phyloP scores from a whole-genome alignment of 1,284 basidiomycete genomes.

The Paramarasmius palmivorus region DNA sequence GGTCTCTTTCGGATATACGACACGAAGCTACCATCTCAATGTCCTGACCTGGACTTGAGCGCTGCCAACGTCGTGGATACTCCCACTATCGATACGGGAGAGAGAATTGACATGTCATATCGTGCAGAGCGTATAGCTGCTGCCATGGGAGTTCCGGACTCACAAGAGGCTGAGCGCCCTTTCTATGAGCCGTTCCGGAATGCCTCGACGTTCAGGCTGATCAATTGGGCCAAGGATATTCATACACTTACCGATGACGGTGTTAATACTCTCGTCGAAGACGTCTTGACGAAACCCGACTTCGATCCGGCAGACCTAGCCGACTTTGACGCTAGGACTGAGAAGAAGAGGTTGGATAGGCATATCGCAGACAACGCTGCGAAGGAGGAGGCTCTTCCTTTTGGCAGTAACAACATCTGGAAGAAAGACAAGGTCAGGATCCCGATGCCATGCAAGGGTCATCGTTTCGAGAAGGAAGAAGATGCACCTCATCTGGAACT shows the following conservation, averaged over 20 bases:
- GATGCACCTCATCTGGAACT: too few relatives aligned
- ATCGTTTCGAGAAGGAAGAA: too few relatives aligned
- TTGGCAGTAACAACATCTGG: too few relatives aligned
- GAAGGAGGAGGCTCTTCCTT: too few relatives aligned
- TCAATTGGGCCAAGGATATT: neutral
- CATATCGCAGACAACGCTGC: too few relatives aligned
- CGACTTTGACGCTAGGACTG: neutral
- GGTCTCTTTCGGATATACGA: conserved; percentile 5
- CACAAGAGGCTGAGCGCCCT: too few relatives aligned
- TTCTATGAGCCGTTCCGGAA: neutral
- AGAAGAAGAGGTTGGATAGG: neutral
- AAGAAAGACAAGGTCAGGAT: too few relatives aligned
- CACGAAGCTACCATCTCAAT: neutral
- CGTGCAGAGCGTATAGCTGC: too few relatives aligned
- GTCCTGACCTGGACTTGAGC: too few relatives aligned
- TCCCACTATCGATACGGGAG: neutral
- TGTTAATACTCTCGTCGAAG: too few relatives aligned
- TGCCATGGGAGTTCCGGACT: too few relatives aligned
- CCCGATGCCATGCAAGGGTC: too few relatives aligned
- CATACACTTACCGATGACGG: neutral
- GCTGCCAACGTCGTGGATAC: neutral
- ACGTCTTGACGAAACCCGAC: neutral
- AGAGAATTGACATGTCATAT: neutral
- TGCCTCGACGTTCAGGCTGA: neutral
- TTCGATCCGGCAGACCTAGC: neutral